phyloP scores from a whole-genome alignment of 257 asterid species.

The Buddleja alternifolia region DNA sequence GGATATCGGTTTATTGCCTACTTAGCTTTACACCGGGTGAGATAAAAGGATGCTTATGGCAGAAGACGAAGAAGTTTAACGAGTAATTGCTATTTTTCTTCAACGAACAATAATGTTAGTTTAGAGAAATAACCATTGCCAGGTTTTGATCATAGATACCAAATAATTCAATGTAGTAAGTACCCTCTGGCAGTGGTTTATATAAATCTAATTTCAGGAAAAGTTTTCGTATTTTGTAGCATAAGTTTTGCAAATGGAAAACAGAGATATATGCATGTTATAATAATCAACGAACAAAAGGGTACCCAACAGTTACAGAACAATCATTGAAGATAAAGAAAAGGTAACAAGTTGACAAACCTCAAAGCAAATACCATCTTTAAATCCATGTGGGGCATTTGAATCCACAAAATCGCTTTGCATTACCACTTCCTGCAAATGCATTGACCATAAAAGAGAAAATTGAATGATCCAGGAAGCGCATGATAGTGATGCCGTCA shows the following conservation, averaged over 20 bases:
- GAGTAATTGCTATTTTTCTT: slow-evolving; percentile 38
- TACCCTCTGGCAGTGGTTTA: slow-evolving; percentile 48
- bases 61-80: slow-evolving; percentile 29
- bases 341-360: slow-evolving; percentile 25
- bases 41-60: slow-evolving; percentile 37
- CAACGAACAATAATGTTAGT: slow-evolving; percentile 52
- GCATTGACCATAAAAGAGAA: slow-evolving; percentile 39
- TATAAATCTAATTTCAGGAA: slow-evolving; percentile 33
- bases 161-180: slow-evolving; percentile 33
- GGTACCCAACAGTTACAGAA: no score
- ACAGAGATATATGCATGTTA: slow-evolving; percentile 15
- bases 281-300: no score
- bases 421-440: slow-evolving; percentile 38
- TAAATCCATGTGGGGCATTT: slow-evolving; percentile 43
- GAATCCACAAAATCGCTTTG: slow-evolving; percentile 37
- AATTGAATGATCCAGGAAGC: slow-evolving; percentile 9
- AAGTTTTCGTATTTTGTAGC: slow-evolving; percentile 22
- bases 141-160: slow-evolving; percentile 51
- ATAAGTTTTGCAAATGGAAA: slow-evolving; percentile 18
- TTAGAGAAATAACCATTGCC: slow-evolving; percentile 40
- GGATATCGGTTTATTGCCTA: slow-evolving; percentile 82
- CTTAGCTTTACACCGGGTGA: slow-evolving; percentile 72
- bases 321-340: no score
- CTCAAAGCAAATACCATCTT: slow-evolving; percentile 30
- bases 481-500: slow-evolving; percentile 9